Conservation (phyloP, 2,329 filamentous ascomycete genomes). For the Arthrobotrys musiformis region DNA sequence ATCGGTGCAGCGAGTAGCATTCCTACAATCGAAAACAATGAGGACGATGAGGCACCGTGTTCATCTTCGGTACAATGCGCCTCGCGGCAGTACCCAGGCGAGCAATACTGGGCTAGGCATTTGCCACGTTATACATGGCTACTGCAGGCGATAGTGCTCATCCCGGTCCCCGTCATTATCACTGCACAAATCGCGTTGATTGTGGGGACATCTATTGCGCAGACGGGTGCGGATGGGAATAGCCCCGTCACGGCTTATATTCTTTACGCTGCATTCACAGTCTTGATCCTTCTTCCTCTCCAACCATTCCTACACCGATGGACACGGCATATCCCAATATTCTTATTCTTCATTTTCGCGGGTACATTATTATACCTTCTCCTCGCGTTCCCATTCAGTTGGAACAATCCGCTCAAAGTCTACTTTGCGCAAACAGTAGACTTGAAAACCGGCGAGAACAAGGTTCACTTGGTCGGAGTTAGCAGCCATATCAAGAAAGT, state of each 20-base stretch:
- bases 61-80: slow-evolving; percentile 8
- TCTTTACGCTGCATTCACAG: slow-evolving; percentile 69
- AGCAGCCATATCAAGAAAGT: slow-evolving; percentile 75
- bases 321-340: slow-evolving; percentile 81
- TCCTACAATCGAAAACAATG: slow-evolving; percentile 57
- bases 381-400: slow-evolving; percentile 85
- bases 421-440: slow-evolving; percentile 86
- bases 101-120: slow-evolving; percentile 85
- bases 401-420: slow-evolving; percentile 81
- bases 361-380: slow-evolving; percentile 88
- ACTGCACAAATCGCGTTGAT: slow-evolving; percentile 80
- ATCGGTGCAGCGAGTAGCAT: slow-evolving; percentile 42
- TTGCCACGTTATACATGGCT: slow-evolving; percentile 86
- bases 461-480: slow-evolving; percentile 75
- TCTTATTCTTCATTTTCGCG: slow-evolving; percentile 77
- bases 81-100: slow-evolving; percentile 69
- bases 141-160: slow-evolving; percentile 82
- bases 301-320: slow-evolving; percentile 88
- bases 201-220: slow-evolving; percentile 76
- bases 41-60: slow-evolving; percentile 58
- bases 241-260: neutral
- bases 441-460: slow-evolving; percentile 72
- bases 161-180: slow-evolving; percentile 80
- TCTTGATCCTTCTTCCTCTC: slow-evolving; percentile 78
- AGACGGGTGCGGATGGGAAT: slow-evolving; percentile 85